Base-by-base conservation (phyloP, 306 rosid genomes). In the Fragaria ananassa region DNA sequence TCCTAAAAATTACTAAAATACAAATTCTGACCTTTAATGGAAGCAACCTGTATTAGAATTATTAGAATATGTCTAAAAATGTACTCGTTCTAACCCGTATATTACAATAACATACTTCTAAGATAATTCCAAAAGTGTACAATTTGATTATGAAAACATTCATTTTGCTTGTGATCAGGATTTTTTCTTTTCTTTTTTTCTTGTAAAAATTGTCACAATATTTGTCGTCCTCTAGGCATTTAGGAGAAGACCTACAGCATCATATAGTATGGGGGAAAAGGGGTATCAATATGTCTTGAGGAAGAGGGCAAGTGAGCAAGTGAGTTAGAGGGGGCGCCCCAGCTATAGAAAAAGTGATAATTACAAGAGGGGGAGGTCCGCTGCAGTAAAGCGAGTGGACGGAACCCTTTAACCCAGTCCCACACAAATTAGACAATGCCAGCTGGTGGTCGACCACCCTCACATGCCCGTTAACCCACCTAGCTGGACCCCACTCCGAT, bases 361-460 rank as follows among this genome's bases (percentile, higher is more conserved):
- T 17, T 18, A 37, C n/a, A 10, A 64, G 1, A 8, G 10, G 60
- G 68, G 23, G 61, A 62, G 72, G 42, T 37, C 68, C 42, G 44
- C 60, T 4, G 79, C 18, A 67, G 62, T 61, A 79, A 69, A 68
- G 82, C 25, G 65, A 45, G 49, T 13, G 44, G 74, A 44, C 27
- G 84, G 76, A 47, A 68, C 27, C 27, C 27, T 27, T 27, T 27
- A 27, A 46, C 17, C 13, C 29, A 73, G 83, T 63, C 79, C 86
- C 80, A 71, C 81, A 44, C 64, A 79, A 81, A 75, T 75, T 57
- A 76, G 84, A 88, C 87, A 85, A 21, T 31, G 85, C 89, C 91
- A 88, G 91, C 89, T 81, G 86, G 89, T 79, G 88, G 85, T 74
- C 80, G 78, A 86, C 83, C 85, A 85, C 84, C 68, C 31, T 85